Evolutionary conservation across 768 basidiomycete genomes (phyloP).

Genomic region (Lactifluus hygrophoroides): DNA sequence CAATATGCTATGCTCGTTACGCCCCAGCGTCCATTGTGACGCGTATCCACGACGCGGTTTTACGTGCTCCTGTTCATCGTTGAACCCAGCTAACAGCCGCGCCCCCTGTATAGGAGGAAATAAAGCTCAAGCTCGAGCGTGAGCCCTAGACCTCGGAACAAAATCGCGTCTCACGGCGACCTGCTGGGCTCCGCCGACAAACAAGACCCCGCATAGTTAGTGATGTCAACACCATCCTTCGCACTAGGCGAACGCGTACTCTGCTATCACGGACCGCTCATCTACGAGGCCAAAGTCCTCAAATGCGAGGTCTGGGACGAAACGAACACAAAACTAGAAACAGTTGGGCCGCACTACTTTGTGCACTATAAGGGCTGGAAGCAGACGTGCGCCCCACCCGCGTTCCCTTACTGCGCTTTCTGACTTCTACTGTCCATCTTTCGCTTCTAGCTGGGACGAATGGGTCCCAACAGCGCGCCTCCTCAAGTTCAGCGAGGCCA

Average conservation of each 20-base stretch:
- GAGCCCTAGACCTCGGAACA: neutral
- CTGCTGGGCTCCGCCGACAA: neutral
- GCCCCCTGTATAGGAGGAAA: neutral
- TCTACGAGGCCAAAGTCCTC: slow-evolving; percentile 95
- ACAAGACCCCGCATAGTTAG: neutral
- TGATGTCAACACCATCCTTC: slow-evolving; percentile 13
- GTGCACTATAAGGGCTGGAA: slow-evolving; percentile 99
- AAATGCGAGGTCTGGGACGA: slow-evolving; percentile 56
- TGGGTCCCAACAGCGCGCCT: slow-evolving; percentile 82
- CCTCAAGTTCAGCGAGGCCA: slow-evolving; percentile 77
- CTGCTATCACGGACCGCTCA: slow-evolving; percentile 91
- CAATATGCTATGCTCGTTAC: too few relatives aligned
- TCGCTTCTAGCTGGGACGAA: slow-evolving; percentile 77
- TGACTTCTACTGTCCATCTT: neutral
- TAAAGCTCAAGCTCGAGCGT: too few relatives aligned
- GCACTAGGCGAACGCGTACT: slow-evolving; percentile 58
- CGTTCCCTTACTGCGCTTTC: neutral
- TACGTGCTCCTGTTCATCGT: neutral
- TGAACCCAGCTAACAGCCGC: neutral
- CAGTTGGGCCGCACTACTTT: slow-evolving; percentile 74
- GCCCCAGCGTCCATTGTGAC: too few relatives aligned
- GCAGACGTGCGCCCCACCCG: slow-evolving; percentile 58
- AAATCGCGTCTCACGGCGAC: neutral
- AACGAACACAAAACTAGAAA: slow-evolving; percentile 47
- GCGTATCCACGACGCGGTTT: neutral